Evolutionary conservation across 768 basidiomycete species (phyloP).

Genomic region (Suillus variegatus): DNA sequence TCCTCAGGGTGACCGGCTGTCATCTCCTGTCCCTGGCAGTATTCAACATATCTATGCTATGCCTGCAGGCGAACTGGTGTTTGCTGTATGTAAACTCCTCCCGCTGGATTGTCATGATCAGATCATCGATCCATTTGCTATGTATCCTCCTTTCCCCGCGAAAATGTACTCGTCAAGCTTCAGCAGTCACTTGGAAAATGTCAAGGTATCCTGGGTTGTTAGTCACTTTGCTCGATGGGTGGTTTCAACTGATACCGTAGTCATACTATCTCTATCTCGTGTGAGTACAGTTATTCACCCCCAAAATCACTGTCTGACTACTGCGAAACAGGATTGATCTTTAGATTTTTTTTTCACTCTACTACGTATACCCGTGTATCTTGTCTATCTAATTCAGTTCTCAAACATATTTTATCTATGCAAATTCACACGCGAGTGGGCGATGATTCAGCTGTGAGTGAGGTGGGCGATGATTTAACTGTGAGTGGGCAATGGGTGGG

Average conservation of each 20-base stretch:
- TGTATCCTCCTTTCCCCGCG: neutral
- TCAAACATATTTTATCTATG: too few relatives aligned
- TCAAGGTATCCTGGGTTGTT: constrained; percentile 7
- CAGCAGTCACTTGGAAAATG: neutral
- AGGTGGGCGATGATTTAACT: too few relatives aligned
- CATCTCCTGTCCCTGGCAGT: constrained; percentile 1
- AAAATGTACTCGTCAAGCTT: neutral
- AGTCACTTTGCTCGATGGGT: constrained; percentile 1
- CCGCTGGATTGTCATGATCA: neutral
- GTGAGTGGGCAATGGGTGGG: too few relatives aligned
- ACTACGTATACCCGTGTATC: too few relatives aligned
- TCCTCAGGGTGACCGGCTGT: neutral
- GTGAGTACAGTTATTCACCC: neutral
- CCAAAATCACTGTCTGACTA: too few relatives aligned
- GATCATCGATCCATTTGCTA: neutral
- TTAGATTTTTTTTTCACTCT: too few relatives aligned
- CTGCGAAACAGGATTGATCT: too few relatives aligned
- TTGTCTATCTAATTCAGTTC: too few relatives aligned
- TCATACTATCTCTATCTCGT: constrained; percentile 1
- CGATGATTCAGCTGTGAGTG: too few relatives aligned
- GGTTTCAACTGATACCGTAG: neutral
- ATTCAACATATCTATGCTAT: constrained; percentile 9
- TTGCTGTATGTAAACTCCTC: constrained; percentile 11
- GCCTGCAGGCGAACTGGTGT: neutral
- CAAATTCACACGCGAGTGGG: too few relatives aligned